phyloP scores from a whole-genome alignment of 305 asterid species.

The Rubia peregrina region DNA sequence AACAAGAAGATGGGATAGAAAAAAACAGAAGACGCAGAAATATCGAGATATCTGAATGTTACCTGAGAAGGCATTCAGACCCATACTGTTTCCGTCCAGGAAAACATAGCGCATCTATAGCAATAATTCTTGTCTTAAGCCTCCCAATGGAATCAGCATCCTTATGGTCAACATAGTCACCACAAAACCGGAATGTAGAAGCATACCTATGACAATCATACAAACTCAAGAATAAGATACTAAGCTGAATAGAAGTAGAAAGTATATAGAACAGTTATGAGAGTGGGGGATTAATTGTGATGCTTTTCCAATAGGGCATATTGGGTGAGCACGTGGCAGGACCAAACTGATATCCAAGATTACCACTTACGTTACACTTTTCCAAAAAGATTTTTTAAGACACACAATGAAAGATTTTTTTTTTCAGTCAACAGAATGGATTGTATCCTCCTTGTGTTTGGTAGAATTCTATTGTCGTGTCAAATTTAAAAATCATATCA shows the following conservation, averaged over 20 bases:
- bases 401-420: neutral
- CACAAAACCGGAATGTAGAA: constrained; percentile 62
- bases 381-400: neutral
- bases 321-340: neutral
- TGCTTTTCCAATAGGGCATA: neutral
- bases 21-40: neutral
- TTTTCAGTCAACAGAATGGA: neutral
- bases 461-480: neutral
- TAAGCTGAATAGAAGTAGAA: neutral
- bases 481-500: constrained; percentile 2
- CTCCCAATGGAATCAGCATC: constrained; percentile 53
- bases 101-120: constrained; percentile 69
- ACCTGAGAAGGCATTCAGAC: constrained; percentile 51
- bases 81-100: constrained; percentile 70
- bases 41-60: neutral
- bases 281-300: neutral
- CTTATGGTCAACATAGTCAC: constrained; percentile 48
- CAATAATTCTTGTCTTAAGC: constrained; percentile 68
- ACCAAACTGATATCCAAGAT: neutral
- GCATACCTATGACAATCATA: constrained; percentile 39
- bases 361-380: neutral
- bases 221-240: neutral
- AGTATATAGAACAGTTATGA: neutral
- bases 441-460: neutral
- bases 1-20: neutral